A percentile compares a stretch with the other conserved stretches of the same genome.
Evolutionary conservation across 2,329 filamentous ascomycete species (phyloP).

Genomic region (Ophiostoma sp.): DNA sequence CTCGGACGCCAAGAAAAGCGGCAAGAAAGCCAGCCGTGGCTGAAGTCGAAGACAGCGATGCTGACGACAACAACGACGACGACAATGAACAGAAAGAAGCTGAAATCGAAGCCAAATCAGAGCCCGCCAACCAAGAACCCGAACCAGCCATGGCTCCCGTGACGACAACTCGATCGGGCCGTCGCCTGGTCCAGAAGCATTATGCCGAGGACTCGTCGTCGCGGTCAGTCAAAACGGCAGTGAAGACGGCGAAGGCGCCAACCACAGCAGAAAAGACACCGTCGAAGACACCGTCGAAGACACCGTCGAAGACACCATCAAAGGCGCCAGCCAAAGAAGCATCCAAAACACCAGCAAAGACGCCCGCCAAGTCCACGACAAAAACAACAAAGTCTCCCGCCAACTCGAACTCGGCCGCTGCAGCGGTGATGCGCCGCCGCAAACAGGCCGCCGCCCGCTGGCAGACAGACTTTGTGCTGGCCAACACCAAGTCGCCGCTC

Average conservation of each 20-base stretch:
- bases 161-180: slow-evolving; percentile 19
- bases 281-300: background rate
- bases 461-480: slow-evolving; percentile 38
- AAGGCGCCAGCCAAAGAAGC: background rate
- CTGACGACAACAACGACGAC: background rate
- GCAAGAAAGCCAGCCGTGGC: background rate
- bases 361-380: background rate
- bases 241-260: background rate
- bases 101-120: no score
- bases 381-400: background rate
- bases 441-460: slow-evolving; percentile 32
- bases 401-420: background rate
- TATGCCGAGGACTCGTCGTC: background rate
- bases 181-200: slow-evolving; percentile 7
- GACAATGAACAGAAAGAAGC: background rate
- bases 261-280: background rate
- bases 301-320: background rate
- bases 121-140: background rate
- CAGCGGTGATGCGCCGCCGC: slow-evolving; percentile 13
- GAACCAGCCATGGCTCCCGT: background rate
- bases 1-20: background rate
- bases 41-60: background rate
- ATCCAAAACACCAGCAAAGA: background rate
- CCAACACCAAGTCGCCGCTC: slow-evolving; percentile 41
- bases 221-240: background rate